phyloP scores from a whole-genome alignment of 495 filamentous ascomycete genomes.

The Talaromyces thailandensis region DNA sequence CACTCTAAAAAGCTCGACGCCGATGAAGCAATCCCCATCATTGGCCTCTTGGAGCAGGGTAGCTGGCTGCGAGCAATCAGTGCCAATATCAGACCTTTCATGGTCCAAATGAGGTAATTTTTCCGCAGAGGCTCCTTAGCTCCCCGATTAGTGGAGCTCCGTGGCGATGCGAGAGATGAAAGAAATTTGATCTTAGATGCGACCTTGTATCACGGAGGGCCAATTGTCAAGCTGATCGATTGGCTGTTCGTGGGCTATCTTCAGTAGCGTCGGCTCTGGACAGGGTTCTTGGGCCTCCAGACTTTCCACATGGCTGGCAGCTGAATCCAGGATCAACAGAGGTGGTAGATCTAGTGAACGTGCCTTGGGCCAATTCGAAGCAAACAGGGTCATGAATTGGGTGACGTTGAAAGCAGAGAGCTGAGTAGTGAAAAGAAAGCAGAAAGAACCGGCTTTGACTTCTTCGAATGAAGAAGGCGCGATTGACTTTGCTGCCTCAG shows the following conservation, averaged over 20 bases:
- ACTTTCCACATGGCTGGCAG: neutral
- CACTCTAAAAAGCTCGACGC: neutral
- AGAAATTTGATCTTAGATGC: neutral
- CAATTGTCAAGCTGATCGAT: neutral
- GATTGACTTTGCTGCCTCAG: neutral
- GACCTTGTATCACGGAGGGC: neutral
- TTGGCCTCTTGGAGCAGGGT: neutral
- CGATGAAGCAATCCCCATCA: neutral
- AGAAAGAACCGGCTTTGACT: too few species aligned
- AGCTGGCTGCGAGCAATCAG: neutral
- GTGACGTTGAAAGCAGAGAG: neutral
- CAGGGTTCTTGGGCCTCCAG: neutral
- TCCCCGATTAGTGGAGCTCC: neutral
- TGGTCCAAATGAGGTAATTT: neutral
- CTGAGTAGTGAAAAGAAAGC: neutral
- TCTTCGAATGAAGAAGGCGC: too few species aligned
- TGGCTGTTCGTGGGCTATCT: neutral
- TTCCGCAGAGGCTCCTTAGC: neutral
- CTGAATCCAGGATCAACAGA: neutral
- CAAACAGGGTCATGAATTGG: neutral
- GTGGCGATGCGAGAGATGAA: neutral
- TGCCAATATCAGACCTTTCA: neutral
- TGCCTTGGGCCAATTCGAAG: neutral
- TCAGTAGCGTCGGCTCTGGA: too few species aligned
- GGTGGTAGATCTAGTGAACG: neutral